Percentiles rank a stretch among this genome's conserved stretches.
Evolutionary conservation across 1,139 yeast genomes (phyloP).

Genomic region (Ogataea hybrid): DNA sequence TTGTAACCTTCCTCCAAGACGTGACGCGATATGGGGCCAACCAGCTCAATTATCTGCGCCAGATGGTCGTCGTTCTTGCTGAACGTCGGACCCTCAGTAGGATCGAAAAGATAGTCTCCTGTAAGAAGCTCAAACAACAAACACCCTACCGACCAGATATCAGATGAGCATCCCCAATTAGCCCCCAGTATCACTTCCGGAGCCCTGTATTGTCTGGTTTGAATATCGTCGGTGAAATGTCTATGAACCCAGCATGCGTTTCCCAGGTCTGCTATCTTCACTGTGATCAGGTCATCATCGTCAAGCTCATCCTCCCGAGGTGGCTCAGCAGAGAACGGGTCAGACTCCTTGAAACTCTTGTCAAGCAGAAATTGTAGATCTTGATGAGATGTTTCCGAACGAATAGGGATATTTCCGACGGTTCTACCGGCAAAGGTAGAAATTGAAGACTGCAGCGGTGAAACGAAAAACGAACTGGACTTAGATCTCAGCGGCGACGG

Average conservation of each 20-base stretch:
- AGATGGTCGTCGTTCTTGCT: conserved; percentile 81
- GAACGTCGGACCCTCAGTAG: conserved; percentile 63
- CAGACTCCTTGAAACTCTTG: conserved; percentile 23
- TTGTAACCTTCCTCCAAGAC: conserved; percentile 53
- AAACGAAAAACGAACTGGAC: conserved; percentile 28
- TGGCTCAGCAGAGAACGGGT: conserved; percentile 28
- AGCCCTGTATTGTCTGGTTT: conserved; percentile 81
- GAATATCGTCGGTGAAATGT: conserved; percentile 82
- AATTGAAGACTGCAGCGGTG: conserved; percentile 22
- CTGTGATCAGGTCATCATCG: conserved; percentile 43
- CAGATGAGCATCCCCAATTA: conserved; percentile 82
- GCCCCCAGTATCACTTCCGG: conserved; percentile 74
- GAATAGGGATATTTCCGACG: conserved; percentile 16
- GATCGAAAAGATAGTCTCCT: conserved; percentile 84
- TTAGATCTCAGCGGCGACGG: conserved; percentile 38
- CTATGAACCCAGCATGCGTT: conserved; percentile 75
- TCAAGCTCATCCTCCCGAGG: conserved; percentile 33
- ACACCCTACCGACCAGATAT: conserved; percentile 84
- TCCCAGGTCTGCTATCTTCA: conserved; percentile 82
- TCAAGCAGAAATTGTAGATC: conserved; percentile 27
- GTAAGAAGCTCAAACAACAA: conserved; percentile 76
- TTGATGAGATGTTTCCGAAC: conserved; percentile 23
- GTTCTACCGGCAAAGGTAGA: conserved; percentile 15
- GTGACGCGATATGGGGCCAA: conserved; percentile 58
- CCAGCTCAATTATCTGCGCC: conserved; percentile 77